phyloP scores from a whole-genome alignment of 2,329 filamentous ascomycete species.

The Fusarium gaditjirri region DNA sequence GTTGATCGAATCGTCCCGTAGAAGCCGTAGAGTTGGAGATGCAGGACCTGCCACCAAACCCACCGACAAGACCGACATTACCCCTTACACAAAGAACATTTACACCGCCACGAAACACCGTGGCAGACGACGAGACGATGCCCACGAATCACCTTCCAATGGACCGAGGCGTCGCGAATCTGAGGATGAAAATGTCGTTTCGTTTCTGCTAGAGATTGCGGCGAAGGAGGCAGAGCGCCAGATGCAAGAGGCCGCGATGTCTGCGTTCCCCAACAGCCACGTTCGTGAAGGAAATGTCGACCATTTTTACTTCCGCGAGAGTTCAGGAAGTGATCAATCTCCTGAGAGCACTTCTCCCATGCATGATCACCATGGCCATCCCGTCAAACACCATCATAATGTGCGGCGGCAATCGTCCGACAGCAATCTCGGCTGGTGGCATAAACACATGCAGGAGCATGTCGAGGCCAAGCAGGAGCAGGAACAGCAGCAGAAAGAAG shows the following conservation, averaged over 20 bases:
- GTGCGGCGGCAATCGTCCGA: constrained; percentile 69
- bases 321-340: constrained; percentile 66
- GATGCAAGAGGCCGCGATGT: constrained; percentile 79
- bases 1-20: constrained; percentile 81
- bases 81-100: constrained; percentile 70
- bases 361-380: constrained; percentile 45
- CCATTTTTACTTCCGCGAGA: constrained; percentile 75
- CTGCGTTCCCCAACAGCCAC: constrained; percentile 79
- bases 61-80: constrained; percentile 78
- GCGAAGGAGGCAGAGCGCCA: constrained; percentile 83
- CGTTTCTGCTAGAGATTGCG: constrained; percentile 82
- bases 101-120: constrained; percentile 60
- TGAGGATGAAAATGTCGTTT: constrained; percentile 79
- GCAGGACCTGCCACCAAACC: constrained; percentile 69
- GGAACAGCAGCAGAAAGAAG: constrained; percentile 52
- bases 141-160: constrained; percentile 21
- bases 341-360: constrained; percentile 51
- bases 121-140: constrained; percentile 45
- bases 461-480: constrained; percentile 70
- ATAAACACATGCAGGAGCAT: constrained; percentile 83
- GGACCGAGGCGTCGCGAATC: constrained; percentile 66
- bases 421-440: constrained; percentile 75
- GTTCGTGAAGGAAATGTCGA: constrained; percentile 75
- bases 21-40: constrained; percentile 75
- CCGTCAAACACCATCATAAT: constrained; percentile 22